phyloP scores from a whole-genome alignment of 1,284 basidiomycete species.

The Sanghuangporus weigelae region DNA sequence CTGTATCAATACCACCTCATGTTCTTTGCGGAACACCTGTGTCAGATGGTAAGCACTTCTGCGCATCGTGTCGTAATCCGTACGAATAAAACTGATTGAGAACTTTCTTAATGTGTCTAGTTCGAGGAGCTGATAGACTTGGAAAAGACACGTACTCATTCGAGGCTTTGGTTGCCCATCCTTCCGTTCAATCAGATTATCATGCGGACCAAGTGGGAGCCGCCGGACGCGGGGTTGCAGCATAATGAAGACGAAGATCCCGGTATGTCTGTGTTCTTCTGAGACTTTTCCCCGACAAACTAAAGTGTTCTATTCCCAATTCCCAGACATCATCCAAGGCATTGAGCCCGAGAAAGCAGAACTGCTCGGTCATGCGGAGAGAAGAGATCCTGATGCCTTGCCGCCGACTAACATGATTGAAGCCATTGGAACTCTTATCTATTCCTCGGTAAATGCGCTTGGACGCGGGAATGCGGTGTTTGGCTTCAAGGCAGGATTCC shows the following conservation, averaged over 20 bases:
- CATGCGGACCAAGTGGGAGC: slow-evolving; percentile 45
- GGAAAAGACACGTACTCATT: slow-evolving; percentile 46
- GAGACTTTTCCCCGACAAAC: background rate
- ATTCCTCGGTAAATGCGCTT: slow-evolving; percentile 35
- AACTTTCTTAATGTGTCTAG: slow-evolving; percentile 26
- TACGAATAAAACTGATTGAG: background rate
- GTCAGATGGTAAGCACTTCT: slow-evolving; percentile 23
- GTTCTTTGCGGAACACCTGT: slow-evolving; percentile 31
- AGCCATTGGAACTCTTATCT: slow-evolving; percentile 40
- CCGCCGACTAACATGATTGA: slow-evolving; percentile 60
- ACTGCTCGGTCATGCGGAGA: slow-evolving; percentile 45
- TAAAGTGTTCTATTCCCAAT: background rate
- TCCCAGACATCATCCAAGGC: slow-evolving; percentile 53
- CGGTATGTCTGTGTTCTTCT: slow-evolving; percentile 26
- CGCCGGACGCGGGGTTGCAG: slow-evolving; percentile 35
- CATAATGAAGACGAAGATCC: slow-evolving; percentile 52
- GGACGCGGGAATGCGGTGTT: slow-evolving; percentile 62
- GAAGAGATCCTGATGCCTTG: slow-evolving; percentile 70
- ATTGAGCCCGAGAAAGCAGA: slow-evolving; percentile 32
- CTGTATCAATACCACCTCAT: slow-evolving; percentile 73
- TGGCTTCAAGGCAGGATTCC: slow-evolving; percentile 72
- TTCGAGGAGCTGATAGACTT: slow-evolving; percentile 50
- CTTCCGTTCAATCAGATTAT: slow-evolving; percentile 35
- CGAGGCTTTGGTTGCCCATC: slow-evolving; percentile 67
- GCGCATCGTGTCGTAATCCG: background rate